phyloP scores from a whole-genome alignment of 768 basidiomycete genomes.

The Russula dissimulans region DNA sequence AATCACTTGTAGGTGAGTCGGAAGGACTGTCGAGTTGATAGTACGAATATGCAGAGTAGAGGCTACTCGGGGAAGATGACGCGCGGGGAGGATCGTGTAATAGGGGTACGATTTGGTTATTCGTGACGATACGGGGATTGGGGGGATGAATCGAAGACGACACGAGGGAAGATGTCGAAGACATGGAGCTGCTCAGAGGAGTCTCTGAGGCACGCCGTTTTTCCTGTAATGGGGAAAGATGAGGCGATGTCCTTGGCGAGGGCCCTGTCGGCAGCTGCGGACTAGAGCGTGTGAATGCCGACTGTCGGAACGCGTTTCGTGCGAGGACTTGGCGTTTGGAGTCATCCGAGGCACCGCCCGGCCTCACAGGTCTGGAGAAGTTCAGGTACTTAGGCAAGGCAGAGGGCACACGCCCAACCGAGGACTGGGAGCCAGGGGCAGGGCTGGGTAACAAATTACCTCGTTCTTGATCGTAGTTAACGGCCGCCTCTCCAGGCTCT shows the following conservation, averaged over 20 bases:
- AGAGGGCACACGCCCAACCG: slow-evolving; percentile 34
- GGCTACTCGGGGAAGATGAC: slow-evolving; percentile 13
- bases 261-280: slow-evolving; percentile 2
- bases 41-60: slow-evolving; percentile 28
- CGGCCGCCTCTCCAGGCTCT: slow-evolving; percentile 21
- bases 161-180: background rate
- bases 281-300: slow-evolving; percentile 1
- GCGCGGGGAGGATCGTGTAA: slow-evolving; percentile 12
- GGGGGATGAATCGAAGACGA: background rate
- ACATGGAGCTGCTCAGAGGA: background rate
- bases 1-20: slow-evolving; percentile 6
- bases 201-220: background rate
- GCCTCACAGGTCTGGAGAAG: slow-evolving; percentile 56
- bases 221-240: slow-evolving; percentile 3
- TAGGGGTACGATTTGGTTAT: slow-evolving; percentile 4
- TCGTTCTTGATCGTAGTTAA: background rate
- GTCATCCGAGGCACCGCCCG: slow-evolving; percentile 32
- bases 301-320: slow-evolving; percentile 40
- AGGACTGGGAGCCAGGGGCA: slow-evolving; percentile 2
- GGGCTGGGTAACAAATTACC: slow-evolving; percentile 21
- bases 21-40: slow-evolving; percentile 22
- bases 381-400: slow-evolving; percentile 41
- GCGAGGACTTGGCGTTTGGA: slow-evolving; percentile 42
- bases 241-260: slow-evolving; percentile 2
- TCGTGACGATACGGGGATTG: slow-evolving; percentile 10